Base-by-base conservation (phyloP, 148 eudicot genomes). In the Salicornia ramosissima region DNA sequence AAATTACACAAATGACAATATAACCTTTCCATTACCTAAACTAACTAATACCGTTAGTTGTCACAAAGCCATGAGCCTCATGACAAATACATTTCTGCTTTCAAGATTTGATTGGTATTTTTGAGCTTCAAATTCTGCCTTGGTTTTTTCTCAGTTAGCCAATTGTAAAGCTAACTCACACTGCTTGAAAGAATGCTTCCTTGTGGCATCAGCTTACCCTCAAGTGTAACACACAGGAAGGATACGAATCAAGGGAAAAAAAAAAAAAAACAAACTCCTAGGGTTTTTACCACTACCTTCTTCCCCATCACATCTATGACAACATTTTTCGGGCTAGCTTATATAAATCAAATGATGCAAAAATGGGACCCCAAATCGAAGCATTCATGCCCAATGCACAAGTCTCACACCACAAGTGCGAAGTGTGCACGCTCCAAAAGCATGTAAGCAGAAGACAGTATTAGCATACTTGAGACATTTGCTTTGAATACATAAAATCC, bases 401-500 rank as follows among this genome's bases (percentile, higher is more conserved):
- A 30, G 53, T 22, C 28, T 50, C 43, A 7, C 29, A n/a, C 28
- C n/a, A 10, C 24, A 1, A 34, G 33, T 36, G 36, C 1, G 13
- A 46, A 46, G 50, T 15, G 1, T 36, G 40, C 40, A 14, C 7
- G 29, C 54, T 64, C 11, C 47, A 64, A 33, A 53, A 62, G 49
- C 29, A 45, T 39, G n/a, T 18, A 42, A 28, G 46, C 40, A 70
- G 45, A 30, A 12, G 46, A 63, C 46, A 21, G 7, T 15, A 36
- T 3, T 3, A 42, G 39, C 21, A 21, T 28, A 51, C 51, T n/a
- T 51, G 30, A 33, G 26, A 60, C 58, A 68, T 68, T n/a, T 67
- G 66, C 68, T 70, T 28, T 40, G 47, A 19, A 51, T 29, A 55
- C 12, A 54, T 16, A 43, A 34, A 64, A 34, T 57, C 66, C 66